Base-by-base conservation (phyloP, 768 basidiomycete species). In the Nevesoporus exiguus region DNA sequence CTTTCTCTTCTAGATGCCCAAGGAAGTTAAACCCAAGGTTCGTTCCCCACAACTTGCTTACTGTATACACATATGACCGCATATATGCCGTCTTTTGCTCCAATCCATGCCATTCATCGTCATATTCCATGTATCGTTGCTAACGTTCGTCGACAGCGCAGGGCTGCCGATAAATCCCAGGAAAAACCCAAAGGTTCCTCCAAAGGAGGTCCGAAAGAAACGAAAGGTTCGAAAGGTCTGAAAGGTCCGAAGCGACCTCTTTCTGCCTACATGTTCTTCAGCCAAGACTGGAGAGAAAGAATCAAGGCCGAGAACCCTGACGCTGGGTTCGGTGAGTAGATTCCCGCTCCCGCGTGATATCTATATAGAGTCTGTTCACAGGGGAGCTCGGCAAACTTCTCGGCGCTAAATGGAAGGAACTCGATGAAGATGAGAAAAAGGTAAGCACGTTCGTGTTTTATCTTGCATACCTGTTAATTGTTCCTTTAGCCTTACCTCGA, bases 211-310 rank as follows among this genome's bases (percentile, higher is more conserved):
- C 93, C 93, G 57, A 97, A 98, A n/a, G n/a, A n/a, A n/a, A n/a
- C n/a, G n/a, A n/a, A n/a, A n/a, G n/a, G n/a, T n/a, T n/a, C n/a
- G n/a, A n/a, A n/a, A n/a, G n/a, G n/a, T n/a, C n/a, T n/a, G n/a
- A n/a, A n/a, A n/a, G n/a, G n/a, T n/a, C 93, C 93, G 57, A 97
- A 98, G 77, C 85, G 94, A 50, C 89, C 92, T 0, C 80, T 97
- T 43, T 97, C 94, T 29, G 93, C 96, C 37, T 98, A 97, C 78
- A 97, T 98, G 96, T 94, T 94, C 88, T 98, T 98, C 81, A 86
- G 84, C 64, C 90, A 94, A 72, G 95, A 93, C 72, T 89, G 92
- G 90, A 83, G 95, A 68, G 90, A 95, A 74, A 83, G 89, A 69
- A 90, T 98, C 81, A 96, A 95, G 85, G 68, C 82, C 54, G 93